These are phyloP conservation scores for Mycena rosella DNA, from an alignment of 768 basidiomycete genomes.

Conservation along the genomic window DNA sequence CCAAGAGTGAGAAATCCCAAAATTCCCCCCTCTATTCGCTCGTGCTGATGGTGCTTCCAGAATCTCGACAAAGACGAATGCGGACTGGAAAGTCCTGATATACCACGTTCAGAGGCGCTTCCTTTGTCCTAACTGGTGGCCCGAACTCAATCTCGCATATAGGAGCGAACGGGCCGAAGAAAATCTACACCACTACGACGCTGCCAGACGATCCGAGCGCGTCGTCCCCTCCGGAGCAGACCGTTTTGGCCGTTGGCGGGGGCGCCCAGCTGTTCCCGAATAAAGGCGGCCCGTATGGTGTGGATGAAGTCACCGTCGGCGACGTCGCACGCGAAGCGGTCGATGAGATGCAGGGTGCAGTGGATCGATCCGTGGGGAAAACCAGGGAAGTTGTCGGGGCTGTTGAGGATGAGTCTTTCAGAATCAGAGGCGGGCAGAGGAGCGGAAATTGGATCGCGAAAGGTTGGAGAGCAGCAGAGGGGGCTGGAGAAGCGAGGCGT, in stretches of 20 bases:
- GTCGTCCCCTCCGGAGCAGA: constrained; percentile 35
- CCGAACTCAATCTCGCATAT: constrained; percentile 14
- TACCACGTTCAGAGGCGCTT: constrained; percentile 66
- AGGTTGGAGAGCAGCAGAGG: constrained; percentile 37
- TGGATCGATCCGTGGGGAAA: constrained; percentile 35
- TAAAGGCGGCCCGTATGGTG: constrained; percentile 47
- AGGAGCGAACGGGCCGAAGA: constrained; percentile 63
- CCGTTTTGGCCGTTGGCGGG: constrained; percentile 51
- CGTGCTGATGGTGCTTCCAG: neutral
- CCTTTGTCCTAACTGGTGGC: neutral
- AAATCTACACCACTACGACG: constrained; percentile 44
- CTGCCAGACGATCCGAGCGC: constrained; percentile 23
- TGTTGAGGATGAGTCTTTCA: constrained; percentile 34
- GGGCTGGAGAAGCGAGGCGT: constrained; percentile 52
- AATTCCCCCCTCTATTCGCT: neutral
- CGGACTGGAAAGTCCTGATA: constrained; percentile 62
- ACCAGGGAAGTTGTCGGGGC: constrained; percentile 36
- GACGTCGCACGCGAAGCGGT: constrained; percentile 37
- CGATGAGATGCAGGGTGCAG: constrained; percentile 32
- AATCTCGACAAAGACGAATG: constrained; percentile 68
- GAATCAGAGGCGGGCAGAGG: constrained; percentile 39
- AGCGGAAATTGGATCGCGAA: constrained; percentile 42
- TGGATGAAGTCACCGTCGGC: constrained; percentile 40
- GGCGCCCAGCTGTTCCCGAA: constrained; percentile 52
- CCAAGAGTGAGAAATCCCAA: constrained; percentile 48